Evolutionary conservation across 129 eudicot genomes (phyloP), one percentile per base, ranked within the genome.

Genomic region (Helianthus tuberosus): DNA sequence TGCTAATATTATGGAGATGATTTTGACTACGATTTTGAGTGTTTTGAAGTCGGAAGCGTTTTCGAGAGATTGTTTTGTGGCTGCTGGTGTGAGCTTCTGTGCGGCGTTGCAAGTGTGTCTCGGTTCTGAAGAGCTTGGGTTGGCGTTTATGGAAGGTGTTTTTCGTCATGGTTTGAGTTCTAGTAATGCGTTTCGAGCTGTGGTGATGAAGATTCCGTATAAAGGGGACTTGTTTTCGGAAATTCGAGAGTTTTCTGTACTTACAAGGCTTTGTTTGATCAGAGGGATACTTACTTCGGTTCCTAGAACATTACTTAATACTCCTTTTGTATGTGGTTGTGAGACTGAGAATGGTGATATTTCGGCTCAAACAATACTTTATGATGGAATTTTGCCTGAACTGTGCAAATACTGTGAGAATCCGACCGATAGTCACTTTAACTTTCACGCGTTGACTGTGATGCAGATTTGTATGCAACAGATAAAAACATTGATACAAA

Each of bases 391-490:
- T 74, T 84, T 95, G 73, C 99, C 99, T 4, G 97, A 95, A 81
- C 70, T 95, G 55, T 95, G 99, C 63, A 78, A 77, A 35, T 84
- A 84, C 32, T 89, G 94, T 60, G 99, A 95, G 88, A 95, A 89
- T 60, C 99, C 99, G 3, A 80, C 49, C 13, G 99, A 95, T 81
- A 87, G 97, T 75, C 99, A 95, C 81, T 95, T 89, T 66, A 95
- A 91, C 77, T 91, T 95, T 71, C 99, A 95, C 44, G 86, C 96
- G 4, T 81, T 95, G 67, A 95, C 99, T 11, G 99, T 95, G 76
- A 86, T 95, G 90, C 99, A 95, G 79, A 91, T 95, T 73, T 95
- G 99, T 81, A 74, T 95, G 65, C 99, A 95, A 79, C 99, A 95
- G 86, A 85, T 95, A 53, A 95, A 89, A 79, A 91, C 97, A 25